Base-by-base conservation (phyloP, 2,329 filamentous ascomycete genomes). In the Fonsecaea erecta region DNA sequence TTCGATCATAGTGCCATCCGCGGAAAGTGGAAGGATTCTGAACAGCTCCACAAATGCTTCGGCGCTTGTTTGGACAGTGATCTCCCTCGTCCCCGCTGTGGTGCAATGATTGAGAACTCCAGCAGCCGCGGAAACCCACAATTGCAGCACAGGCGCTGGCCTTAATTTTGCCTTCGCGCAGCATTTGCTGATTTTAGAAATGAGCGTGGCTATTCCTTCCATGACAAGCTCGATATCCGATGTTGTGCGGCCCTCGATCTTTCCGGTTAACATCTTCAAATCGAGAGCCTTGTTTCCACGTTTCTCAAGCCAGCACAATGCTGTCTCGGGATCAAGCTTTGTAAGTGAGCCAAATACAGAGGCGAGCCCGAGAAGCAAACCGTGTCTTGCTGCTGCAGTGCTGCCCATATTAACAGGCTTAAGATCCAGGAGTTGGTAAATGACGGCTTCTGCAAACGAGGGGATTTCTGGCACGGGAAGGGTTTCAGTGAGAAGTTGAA, bases 401-500 rank as follows among this genome's bases (percentile, higher is more conserved):
- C 72, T 75, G 40, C 77, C 75, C 52, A 79, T 74, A n/a, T 73
- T 76, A 9, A 72, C 69, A n/a, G 80, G 63, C 58, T 73, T 77
- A 12, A 72, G 66, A 52, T 75, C 65, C 34, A 78, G 70, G 48
- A 74, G 73, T 30, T 77, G 73, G 30, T 79, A 55, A 4, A 78
- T 75, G 4, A 73, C 64, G 1, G 34, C 43, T 7, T 60, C 26
- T 11, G 58, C 46, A 21, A 70, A 65, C 14, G 35, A 16, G 16
- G 56, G 48, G 3, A 57, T 37, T 14, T 63, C 59, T 1, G 62
- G 30, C 14, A 34, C 11, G 14, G 52, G 9, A n/a, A 62, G 28
- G 65, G 0, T 73, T 74, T 43, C 72, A 48, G 77, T 78, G 34
- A 82, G 64, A 14, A 63, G 68, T 12, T 91, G 91, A 71, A 94